Conservation (phyloP, 1,139 yeast species). For the Candida sanyaensis region DNA sequence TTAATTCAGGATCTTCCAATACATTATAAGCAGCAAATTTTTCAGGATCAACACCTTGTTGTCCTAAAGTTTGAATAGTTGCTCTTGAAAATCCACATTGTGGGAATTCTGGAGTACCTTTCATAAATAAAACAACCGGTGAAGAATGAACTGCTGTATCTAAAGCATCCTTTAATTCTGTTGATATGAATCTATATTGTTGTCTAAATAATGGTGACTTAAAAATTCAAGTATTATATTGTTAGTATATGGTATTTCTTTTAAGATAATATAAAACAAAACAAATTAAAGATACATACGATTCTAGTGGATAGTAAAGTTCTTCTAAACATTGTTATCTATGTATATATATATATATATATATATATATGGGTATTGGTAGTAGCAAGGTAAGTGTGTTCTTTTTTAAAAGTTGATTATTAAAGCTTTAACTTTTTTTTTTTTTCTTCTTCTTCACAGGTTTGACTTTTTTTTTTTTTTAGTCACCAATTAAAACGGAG, state of each 20-base stretch:
- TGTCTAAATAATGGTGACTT: constrained; percentile 8
- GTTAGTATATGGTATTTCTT: not conserved
- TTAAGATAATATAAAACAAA: not conserved
- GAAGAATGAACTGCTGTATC: constrained; percentile 83
- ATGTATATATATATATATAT: not conserved
- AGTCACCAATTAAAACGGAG: not conserved
- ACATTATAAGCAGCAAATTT: constrained; percentile 98
- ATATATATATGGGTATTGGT: not conserved
- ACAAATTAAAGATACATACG: not conserved
- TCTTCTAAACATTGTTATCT: constrained; percentile 24
- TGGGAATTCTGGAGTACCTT: constrained; percentile 97
- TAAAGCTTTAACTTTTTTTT: constrained; percentile 1
- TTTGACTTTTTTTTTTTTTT: not conserved
- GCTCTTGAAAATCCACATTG: constrained; percentile 98
- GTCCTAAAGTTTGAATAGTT: constrained; percentile 89
- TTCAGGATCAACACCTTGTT: constrained; percentile 94
- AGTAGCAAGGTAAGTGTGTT: not conserved
- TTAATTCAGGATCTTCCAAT: constrained; percentile 88
- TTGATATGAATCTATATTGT: constrained; percentile 58
- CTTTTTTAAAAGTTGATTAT: not conserved
- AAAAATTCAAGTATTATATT: not conserved
- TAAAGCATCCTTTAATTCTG: constrained; percentile 80
- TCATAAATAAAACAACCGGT: constrained; percentile 94
- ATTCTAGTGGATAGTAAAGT: constrained; percentile 16
- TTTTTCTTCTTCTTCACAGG: not conserved